Percentiles rank a stretch among this genome's conserved stretches.
Evolutionary conservation across 352 stramenopile genomes (phyloP).

Genomic region (Phytophthora syringae): DNA sequence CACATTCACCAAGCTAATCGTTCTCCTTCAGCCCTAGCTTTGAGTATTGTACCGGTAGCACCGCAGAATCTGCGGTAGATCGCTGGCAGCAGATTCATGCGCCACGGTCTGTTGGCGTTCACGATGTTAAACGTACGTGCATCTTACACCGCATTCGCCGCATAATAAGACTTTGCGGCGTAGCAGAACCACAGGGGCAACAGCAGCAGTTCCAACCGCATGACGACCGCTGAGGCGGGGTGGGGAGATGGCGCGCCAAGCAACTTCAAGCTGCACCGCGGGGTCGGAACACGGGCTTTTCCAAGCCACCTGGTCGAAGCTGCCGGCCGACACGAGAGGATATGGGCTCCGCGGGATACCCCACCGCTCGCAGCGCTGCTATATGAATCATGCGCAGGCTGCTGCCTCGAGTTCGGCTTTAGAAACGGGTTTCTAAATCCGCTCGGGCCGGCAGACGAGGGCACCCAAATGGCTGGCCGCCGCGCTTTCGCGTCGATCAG

Average conservation of each 20-base stretch:
- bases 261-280: constrained; percentile 20
- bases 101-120: too few relatives aligned
- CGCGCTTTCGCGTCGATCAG: constrained; percentile 12
- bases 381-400: not conserved
- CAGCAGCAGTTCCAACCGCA: too few relatives aligned
- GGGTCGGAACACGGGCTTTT: constrained; percentile 17
- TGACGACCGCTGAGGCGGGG: constrained; percentile 28
- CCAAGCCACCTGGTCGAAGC: constrained; percentile 12
- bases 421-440: constrained; percentile 12
- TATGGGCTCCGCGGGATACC: not conserved
- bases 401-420: not conserved
- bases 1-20: too few relatives aligned
- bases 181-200: too few relatives aligned
- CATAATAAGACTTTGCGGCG: too few relatives aligned
- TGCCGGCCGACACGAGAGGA: not conserved
- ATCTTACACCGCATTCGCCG: not conserved
- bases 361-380: not conserved
- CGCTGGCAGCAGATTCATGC: too few relatives aligned
- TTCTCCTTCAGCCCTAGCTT: constrained; percentile 5
- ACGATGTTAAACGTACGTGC: too few relatives aligned
- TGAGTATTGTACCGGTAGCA: not conserved
- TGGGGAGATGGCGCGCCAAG: constrained; percentile 7
- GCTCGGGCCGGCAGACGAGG: constrained; percentile 17
- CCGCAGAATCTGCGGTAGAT: not conserved
- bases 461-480: constrained; percentile 21